Conservation (phyloP, 352 stramenopile genomes). For the Globisporangium paroecandrum region DNA sequence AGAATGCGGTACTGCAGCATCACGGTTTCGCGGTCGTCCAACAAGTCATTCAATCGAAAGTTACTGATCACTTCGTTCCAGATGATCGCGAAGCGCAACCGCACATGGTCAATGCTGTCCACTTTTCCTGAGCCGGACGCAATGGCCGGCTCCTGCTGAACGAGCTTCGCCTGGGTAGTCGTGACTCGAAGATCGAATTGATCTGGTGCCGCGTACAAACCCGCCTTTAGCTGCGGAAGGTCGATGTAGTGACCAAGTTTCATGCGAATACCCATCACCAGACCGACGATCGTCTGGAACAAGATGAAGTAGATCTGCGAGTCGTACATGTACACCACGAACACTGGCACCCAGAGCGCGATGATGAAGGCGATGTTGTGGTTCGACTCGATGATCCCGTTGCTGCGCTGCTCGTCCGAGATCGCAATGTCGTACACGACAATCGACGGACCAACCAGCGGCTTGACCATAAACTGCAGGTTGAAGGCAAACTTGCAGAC, state of each 20-base stretch:
- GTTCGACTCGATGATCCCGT: constrained; percentile 58
- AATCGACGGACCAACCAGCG: constrained; percentile 70
- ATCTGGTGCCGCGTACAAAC: constrained; percentile 54
- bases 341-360: constrained; percentile 69
- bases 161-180: constrained; percentile 43
- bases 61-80: constrained; percentile 88
- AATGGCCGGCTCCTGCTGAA: constrained; percentile 8
- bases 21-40: constrained; percentile 81
- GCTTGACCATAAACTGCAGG: constrained; percentile 80
- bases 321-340: constrained; percentile 87
- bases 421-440: constrained; percentile 65
- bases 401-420: constrained; percentile 24
- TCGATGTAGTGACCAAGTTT: constrained; percentile 75
- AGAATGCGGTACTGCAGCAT: constrained; percentile 84
- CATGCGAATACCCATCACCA: constrained; percentile 71
- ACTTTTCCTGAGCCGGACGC: constrained; percentile 8
- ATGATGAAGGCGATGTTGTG: constrained; percentile 82
- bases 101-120: constrained; percentile 39
- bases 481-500: constrained; percentile 78
- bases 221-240: constrained; percentile 59
- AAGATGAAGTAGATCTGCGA: constrained; percentile 86
- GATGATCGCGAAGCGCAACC: constrained; percentile 78
- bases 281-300: constrained; percentile 70
- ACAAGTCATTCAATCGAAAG: constrained; percentile 79
- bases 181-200: constrained; percentile 74